These are phyloP conservation scores for Kalmusia sp. DNA, from an alignment of 2,329 filamentous ascomycete species.

Conservation along the genomic window DNA sequence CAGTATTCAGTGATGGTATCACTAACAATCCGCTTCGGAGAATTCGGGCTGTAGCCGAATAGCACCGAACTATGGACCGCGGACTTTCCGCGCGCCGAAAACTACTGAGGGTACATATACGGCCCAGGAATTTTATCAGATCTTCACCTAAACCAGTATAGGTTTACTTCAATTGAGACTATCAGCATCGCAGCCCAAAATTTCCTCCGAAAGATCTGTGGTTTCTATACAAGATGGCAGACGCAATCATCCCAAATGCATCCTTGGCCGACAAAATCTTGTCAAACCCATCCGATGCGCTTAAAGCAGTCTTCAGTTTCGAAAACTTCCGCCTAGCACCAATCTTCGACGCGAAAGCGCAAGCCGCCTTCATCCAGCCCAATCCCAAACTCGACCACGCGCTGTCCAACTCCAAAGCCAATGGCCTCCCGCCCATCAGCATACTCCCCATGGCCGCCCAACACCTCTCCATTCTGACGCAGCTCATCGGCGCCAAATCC, in stretches of 20 bases:
- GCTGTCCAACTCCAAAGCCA: constrained; percentile 9
- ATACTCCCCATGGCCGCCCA: constrained; percentile 18
- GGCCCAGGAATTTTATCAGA: no score
- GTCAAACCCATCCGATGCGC: not conserved
- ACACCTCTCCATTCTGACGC: constrained; percentile 18
- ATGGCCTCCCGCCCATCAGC: constrained; percentile 25
- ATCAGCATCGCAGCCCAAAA: not conserved
- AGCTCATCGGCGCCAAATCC: constrained; percentile 13
- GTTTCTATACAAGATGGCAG: no score
- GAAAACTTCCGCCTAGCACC: constrained; percentile 18
- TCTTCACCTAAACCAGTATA: no score
- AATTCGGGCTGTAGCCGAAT: not conserved
- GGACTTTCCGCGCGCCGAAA: not conserved
- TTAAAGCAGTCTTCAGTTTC: constrained; percentile 32
- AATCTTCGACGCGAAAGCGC: constrained; percentile 24
- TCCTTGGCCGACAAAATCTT: no score
- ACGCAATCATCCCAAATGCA: no score
- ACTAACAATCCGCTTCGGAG: no score
- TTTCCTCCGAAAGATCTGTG: not conserved
- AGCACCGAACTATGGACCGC: not conserved
- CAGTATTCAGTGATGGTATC: no score
- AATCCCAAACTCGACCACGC: constrained; percentile 18
- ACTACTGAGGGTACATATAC: not conserved
- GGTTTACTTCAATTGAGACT: no score
- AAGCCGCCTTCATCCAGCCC: constrained; percentile 20